Conservation (phyloP, 352 stramenopile species). For the Globisporangium abappressorium region DNA sequence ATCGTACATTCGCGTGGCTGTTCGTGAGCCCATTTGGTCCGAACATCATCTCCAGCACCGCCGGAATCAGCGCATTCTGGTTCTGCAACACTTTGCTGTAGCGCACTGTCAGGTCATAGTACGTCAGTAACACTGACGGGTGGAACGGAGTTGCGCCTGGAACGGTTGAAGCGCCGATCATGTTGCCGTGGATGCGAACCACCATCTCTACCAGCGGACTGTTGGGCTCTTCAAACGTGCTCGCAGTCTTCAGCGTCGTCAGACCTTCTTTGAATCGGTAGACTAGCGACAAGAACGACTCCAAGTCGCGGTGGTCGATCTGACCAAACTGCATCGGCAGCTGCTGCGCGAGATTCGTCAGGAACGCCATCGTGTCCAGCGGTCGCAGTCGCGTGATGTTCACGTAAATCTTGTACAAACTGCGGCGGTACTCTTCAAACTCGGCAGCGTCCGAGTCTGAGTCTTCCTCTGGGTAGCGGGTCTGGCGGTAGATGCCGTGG, state of each 20-base stretch:
- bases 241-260: conserved; percentile 52
- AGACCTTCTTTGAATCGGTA: conserved; percentile 85
- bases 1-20: conserved; percentile 53
- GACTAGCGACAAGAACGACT: conserved; percentile 81
- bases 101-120: conserved; percentile 80
- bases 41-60: conserved; percentile 84
- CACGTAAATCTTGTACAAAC: conserved; percentile 86
- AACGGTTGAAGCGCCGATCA: conserved; percentile 37
- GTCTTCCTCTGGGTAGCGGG: conserved; percentile 72
- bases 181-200: conserved; percentile 62
- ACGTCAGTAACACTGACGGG: conserved; percentile 63
- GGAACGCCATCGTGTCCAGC: conserved; percentile 63
- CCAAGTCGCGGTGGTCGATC: conserved; percentile 56
- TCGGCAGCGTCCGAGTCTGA: conserved; percentile 74
- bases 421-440: conserved; percentile 83
- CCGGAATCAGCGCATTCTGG: conserved; percentile 56
- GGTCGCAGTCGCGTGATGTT: conserved; percentile 78
- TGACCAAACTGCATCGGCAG: conserved; percentile 48
- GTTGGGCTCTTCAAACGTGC: conserved; percentile 58
- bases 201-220: conserved; percentile 68
- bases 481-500: conserved; percentile 81
- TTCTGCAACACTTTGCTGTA: conserved; percentile 75
- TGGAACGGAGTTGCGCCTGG: conserved; percentile 29
- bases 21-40: conserved; percentile 69
- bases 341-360: conserved; percentile 58